These are phyloP conservation scores for Spirogloea muscicola DNA, from an alignment of 139 green algal genomes.

Conservation along the genomic window DNA sequence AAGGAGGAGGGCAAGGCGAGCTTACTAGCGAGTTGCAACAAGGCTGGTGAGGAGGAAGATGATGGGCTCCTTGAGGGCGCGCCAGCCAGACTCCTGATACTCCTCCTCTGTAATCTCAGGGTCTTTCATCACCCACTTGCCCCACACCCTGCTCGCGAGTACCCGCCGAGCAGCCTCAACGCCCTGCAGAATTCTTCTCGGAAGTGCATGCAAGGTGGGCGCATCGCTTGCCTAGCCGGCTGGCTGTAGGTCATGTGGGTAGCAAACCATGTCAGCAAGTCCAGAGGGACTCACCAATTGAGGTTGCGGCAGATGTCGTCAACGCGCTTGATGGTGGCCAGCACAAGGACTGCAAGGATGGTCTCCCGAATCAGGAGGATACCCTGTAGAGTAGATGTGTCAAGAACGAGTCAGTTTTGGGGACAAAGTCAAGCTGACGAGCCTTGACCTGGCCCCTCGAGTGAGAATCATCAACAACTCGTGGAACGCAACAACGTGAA, in stretches of 20 bases:
- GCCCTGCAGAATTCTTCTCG: too few relatives aligned
- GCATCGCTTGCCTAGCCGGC: too few relatives aligned
- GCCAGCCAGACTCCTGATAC: conserved; percentile 17
- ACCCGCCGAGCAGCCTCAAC: not conserved
- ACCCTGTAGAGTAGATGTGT: not conserved
- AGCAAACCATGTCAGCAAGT: not conserved
- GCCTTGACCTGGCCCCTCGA: too few relatives aligned
- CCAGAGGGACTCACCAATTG: not conserved
- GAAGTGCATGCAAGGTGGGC: too few relatives aligned
- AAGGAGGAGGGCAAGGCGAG: too few relatives aligned
- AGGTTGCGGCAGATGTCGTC: not conserved
- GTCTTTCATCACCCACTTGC: conserved; percentile 5
- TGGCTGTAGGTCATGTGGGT: too few relatives aligned
- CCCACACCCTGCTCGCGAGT: conserved; percentile 24
- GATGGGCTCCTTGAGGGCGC: conserved; percentile 14
- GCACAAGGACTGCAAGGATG: not conserved
- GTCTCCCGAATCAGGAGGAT: not conserved
- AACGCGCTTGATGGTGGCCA: not conserved
- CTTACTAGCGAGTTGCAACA: conserved; percentile 4
- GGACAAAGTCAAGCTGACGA: not conserved
- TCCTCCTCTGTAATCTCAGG: conserved; percentile 28
- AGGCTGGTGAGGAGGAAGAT: conserved; percentile 2
- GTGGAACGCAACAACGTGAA: too few relatives aligned
- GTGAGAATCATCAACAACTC: too few relatives aligned
- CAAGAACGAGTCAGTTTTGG: not conserved